Evolutionary conservation across 805 yeast species (phyloP).

Genomic region (Saccharomycopsis oosterbeekiorum): DNA sequence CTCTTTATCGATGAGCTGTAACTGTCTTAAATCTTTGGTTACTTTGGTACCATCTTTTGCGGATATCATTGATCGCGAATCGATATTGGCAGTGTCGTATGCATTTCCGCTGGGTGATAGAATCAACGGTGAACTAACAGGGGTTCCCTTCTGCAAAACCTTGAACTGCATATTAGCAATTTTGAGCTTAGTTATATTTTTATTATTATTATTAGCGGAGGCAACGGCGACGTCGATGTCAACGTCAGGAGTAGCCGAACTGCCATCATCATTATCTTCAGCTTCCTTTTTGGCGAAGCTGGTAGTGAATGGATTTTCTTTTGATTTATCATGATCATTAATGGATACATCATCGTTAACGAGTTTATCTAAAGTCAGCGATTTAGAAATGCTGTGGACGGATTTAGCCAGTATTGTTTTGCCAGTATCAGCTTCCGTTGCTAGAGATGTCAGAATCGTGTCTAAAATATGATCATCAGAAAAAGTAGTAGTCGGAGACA

Average conservation of each 20-base stretch:
- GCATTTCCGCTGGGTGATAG: not conserved
- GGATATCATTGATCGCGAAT: not conserved
- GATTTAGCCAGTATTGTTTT: not conserved
- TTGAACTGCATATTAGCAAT: not conserved
- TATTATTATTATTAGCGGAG: too few relatives aligned
- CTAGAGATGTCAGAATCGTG: not conserved
- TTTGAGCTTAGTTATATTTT: not conserved
- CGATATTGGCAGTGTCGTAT: not conserved
- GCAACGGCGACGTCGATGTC: too few relatives aligned
- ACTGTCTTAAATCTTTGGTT: constrained; percentile 12
- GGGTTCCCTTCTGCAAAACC: not conserved
- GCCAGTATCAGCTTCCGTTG: not conserved
- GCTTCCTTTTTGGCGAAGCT: not conserved
- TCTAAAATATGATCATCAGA: not conserved
- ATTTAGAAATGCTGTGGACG: not conserved
- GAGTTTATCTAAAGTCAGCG: not conserved
- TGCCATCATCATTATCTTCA: not conserved
- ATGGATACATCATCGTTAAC: not conserved
- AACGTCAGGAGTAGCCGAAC: too few relatives aligned
- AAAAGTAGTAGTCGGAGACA: not conserved
- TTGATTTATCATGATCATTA: not conserved
- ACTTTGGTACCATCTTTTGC: not conserved
- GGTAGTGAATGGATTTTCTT: not conserved
- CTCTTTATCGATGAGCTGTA: constrained; percentile 17
- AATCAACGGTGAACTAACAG: not conserved